Evolutionary conservation across 306 rosid species (phyloP).

Genomic region (Quercus bicolor): DNA sequence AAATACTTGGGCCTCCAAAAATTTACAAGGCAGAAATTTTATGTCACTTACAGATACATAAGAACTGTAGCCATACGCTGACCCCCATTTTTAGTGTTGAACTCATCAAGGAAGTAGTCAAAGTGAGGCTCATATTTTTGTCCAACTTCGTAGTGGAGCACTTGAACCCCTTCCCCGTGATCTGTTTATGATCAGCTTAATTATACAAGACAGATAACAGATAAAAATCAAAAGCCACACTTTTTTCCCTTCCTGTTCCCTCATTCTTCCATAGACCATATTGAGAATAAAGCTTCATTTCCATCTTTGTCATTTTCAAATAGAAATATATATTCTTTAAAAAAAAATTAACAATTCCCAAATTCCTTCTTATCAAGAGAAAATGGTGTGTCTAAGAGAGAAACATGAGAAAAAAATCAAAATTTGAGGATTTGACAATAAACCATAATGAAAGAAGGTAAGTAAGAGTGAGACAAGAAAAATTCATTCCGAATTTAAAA

Average conservation of each 20-base stretch:
- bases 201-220: slow-evolving; percentile 12
- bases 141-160: slow-evolving; percentile 97
- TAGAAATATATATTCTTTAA: neutral
- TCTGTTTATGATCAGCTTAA: slow-evolving; percentile 55
- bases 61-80: slow-evolving; percentile 95
- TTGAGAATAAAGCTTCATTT: neutral
- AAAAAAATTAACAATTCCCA: neutral
- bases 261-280: neutral
- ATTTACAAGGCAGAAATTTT: slow-evolving; percentile 4
- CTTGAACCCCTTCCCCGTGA: slow-evolving; percentile 97
- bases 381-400: neutral
- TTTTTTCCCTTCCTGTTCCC: neutral
- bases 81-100: slow-evolving; percentile 86
- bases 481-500: neutral
- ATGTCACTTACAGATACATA: slow-evolving; percentile 90
- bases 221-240: neutral
- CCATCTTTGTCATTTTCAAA: neutral
- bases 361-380: neutral
- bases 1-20: slow-evolving; percentile 7
- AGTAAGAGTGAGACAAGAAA: neutral
- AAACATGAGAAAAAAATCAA: neutral
- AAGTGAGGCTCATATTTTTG: slow-evolving; percentile 97
- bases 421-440: neutral
- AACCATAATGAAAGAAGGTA: neutral
- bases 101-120: slow-evolving; percentile 91